These are phyloP conservation scores for Candida odintsovae DNA, from an alignment of 805 yeast genomes.

Conservation along the genomic window DNA sequence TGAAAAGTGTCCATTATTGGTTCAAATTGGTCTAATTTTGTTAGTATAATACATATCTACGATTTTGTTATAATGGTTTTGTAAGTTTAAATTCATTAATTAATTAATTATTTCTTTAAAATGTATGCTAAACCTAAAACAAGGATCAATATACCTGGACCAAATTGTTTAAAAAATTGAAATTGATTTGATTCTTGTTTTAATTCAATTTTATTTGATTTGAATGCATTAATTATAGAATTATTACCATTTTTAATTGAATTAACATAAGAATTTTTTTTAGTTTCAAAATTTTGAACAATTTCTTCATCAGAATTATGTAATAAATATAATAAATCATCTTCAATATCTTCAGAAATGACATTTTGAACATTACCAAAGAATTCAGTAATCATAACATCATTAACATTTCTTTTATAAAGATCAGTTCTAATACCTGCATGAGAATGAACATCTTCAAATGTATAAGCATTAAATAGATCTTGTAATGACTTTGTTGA, in stretches of 20 bases:
- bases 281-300: not conserved
- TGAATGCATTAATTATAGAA: slow-evolving; percentile 14
- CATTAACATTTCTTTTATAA: slow-evolving; percentile 55
- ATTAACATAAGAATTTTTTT: not conserved
- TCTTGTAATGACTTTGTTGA: slow-evolving; percentile 76
- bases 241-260: slow-evolving; percentile 9
- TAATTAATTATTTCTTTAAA: not conserved
- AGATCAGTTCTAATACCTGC: slow-evolving; percentile 90
- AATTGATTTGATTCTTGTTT: not conserved
- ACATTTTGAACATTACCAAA: slow-evolving; percentile 89
- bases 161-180: slow-evolving; percentile 2
- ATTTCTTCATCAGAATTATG: slow-evolving; percentile 9
- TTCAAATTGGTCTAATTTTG: not conserved
- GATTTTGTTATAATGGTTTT: not conserved
- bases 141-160: slow-evolving; percentile 1
- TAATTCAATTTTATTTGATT: slow-evolving; percentile 11
- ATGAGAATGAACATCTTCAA: slow-evolving; percentile 80
- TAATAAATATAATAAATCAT: slow-evolving; percentile 29
- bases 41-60: not conserved
- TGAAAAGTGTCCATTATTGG: no score
- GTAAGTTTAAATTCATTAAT: not conserved
- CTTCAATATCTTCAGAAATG: slow-evolving; percentile 54
- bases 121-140: slow-evolving; percentile 1
- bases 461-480: slow-evolving; percentile 77
- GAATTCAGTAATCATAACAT: slow-evolving; percentile 83